A percentile compares a stretch with the other conserved stretches of the same genome.
These are phyloP conservation scores for Pythium sukuiense DNA, from an alignment of 352 stramenopile genomes.

Conservation along the genomic window DNA sequence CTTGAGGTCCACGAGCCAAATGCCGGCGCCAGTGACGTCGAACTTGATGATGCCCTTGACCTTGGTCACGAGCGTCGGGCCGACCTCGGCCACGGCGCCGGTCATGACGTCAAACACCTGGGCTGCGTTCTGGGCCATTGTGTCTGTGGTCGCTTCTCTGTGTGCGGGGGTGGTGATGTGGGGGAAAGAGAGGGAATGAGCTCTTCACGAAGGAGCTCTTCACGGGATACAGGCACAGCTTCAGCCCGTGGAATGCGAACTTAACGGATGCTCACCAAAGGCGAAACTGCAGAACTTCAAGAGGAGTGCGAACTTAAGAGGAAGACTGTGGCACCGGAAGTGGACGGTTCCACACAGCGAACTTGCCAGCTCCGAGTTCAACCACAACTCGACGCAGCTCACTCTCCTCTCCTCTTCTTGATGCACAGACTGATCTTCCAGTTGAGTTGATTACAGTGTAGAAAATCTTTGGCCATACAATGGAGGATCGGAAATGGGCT, in stretches of 20 bases:
- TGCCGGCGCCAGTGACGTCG: conserved; percentile 61
- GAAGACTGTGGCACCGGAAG: conserved; percentile 3
- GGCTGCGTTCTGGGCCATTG: conserved; percentile 43
- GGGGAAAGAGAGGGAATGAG: conserved; percentile 21
- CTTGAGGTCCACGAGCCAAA: conserved; percentile 82
- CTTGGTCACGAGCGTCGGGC: conserved; percentile 67
- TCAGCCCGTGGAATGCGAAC: conserved; percentile 24
- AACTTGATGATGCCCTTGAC: conserved; percentile 85
- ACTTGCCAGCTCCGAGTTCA: neutral
- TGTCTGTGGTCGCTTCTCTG: neutral
- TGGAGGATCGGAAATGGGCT: neutral
- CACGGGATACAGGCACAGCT: neutral
- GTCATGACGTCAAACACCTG: conserved; percentile 77
- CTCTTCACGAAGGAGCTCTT: neutral
- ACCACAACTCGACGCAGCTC: neutral
- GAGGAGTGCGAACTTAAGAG: neutral
- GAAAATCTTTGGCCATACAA: neutral
- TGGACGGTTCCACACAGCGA: neutral
- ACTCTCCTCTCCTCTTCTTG: neutral
- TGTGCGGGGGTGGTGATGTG: neutral
- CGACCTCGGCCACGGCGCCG: conserved; percentile 63
- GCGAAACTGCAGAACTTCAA: conserved; percentile 24
- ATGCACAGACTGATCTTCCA: neutral
- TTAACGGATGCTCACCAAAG: conserved; percentile 13
- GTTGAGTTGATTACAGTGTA: neutral